Evolutionary conservation across 2,329 filamentous ascomycete species (phyloP), one percentile per base, ranked within the genome.

Genomic region (Alternaria triticimaculans): DNA sequence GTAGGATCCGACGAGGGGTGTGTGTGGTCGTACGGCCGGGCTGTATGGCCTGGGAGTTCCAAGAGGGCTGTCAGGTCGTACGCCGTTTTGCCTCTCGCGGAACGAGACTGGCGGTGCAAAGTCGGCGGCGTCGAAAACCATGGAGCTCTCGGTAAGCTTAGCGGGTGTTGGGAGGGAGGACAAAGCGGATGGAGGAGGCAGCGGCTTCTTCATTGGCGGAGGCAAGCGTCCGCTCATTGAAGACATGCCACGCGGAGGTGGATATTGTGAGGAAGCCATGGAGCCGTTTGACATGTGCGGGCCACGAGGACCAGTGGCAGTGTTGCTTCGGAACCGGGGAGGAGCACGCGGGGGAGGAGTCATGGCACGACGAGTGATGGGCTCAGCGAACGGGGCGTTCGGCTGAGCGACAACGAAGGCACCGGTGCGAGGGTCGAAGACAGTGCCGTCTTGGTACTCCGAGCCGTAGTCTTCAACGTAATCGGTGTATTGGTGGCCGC

Each of bases 331-430:
- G 76, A 80, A 87, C 61, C 87, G 84, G 14, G 88, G 87, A 55
- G 88, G 87, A 63, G 87, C 88, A 59, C 87, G 86, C 69, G 95
- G 94, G 18, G 95, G 95, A 56, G 95, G 95, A 20, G 95, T 98
- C 95, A 98, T 97, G 56, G 95, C 95, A 74, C 95, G 92, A 72
- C 95, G 92, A 67, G 89, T 90, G 15, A 97, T 87, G 11, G 93
- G 93, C 80, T 97, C 89, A 11, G 94, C 92, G 72, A 92, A 97
- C 3, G 94, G 88, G 60, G 82, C 81, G 49, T 74, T 72, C 20
- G 78, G 76, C 45, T 77, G 77, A 11, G 81, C 78, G 21, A 83
- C 81, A 61, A 94, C 88, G 73, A 94, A 95, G 20, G 81, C 80
- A 60, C 90, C 86, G 33, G 85, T 87, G 11, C 88, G 86, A 9